Evolutionary conservation across 768 basidiomycete genomes (phyloP), one percentile per base, ranked within the genome.

Genomic region (Mycena kentingensis): DNA sequence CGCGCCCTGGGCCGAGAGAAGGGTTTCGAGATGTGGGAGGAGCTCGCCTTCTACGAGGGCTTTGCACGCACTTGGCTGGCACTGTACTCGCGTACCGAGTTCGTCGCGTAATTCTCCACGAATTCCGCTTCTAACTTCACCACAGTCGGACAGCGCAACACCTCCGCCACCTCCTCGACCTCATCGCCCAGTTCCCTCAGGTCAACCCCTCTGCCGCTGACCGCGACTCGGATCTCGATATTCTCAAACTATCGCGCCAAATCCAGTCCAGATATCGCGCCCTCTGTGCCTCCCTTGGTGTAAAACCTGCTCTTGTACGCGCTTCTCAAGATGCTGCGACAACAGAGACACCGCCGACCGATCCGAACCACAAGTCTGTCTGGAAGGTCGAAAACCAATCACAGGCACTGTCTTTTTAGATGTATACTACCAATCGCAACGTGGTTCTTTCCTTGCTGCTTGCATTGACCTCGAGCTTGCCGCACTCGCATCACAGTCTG

Each of bases 21-120:
- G 61, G 91, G 90, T 0, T 98, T 86, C 67, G 94, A 96, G 70
- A 85, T 97, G 70, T 98, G 94, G 93, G 95, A 98, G 68, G 96
- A 99, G 68, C 79, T 99, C 12, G 94, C 91, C 2, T 98, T 87
- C 62, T 95, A 95, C 66, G 82, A 95, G 61, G 96, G 94, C 5
- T 88, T 88, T 60, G 92, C 92, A 2, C 55, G 63, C 49, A 80
- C 84, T 49, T 97, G 91, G 90, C 67, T 73, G 53, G 74, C 74
- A 2, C 70, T 90, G 47, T 73, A 73, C 35, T 61, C 69, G 4
- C 66, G 67, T 13, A 65, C 63, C 42, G 77, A 81, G 84, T 84
- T 61, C 50, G 80, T 75, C 3, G 16, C 24, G 8, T 15, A 16
- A 37, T 51, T 53, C 42, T 39, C 47, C n/a, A n/a, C n/a, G n/a